Base-by-base conservation (phyloP, 768 basidiomycete species). In the Fistulinella prunicolor region DNA sequence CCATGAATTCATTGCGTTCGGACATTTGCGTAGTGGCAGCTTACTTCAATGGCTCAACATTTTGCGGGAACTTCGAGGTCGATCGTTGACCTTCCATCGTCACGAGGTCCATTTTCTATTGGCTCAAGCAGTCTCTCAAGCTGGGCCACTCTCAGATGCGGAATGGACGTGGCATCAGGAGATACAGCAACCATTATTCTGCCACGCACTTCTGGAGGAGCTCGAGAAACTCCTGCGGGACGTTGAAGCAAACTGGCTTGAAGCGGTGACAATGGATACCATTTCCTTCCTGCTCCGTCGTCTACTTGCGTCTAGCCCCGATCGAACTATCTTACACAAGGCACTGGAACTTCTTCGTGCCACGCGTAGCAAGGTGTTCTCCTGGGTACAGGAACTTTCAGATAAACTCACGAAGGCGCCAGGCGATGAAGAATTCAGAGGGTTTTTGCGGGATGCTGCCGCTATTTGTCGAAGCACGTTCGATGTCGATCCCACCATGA, bases 131-230 rank as follows among this genome's bases (percentile, higher is more conserved):
- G 35, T 36, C 10, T 36, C 35, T 36, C 35, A 36, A 19, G 17
- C 17, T 10, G 35, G 35, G 17, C 35, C 35, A 3, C 10, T 36
- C 10, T 4, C 16, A 36, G 5, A 51, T 23, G 22, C 12, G 2
- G 45, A 16, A 13, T 47, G 38, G 53, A 19, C 19, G 5, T 55
- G 55, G 55, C 55, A 56, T 34, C 17, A 45, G n/a, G 55, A 56
- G 24, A 28, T 56, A 14, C 42, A 24, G 9, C 38, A 50, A 8
- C 36, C 53, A 8, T 46, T 49, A 8, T 56, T 56, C 41, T 53
- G 42, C 16, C 26, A n/a, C 20, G 21, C 42, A 5, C 17, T 49
- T 4, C n/a, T 49, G 16, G 37, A 24, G 24, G 48, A 49, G 21
- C 37, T 49, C 9, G 28, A 41, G 32, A 38, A 26, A 17, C 44